These are phyloP conservation scores for Malassezia japonica DNA, from an alignment of 1,284 basidiomycete species.

Conservation along the genomic window DNA sequence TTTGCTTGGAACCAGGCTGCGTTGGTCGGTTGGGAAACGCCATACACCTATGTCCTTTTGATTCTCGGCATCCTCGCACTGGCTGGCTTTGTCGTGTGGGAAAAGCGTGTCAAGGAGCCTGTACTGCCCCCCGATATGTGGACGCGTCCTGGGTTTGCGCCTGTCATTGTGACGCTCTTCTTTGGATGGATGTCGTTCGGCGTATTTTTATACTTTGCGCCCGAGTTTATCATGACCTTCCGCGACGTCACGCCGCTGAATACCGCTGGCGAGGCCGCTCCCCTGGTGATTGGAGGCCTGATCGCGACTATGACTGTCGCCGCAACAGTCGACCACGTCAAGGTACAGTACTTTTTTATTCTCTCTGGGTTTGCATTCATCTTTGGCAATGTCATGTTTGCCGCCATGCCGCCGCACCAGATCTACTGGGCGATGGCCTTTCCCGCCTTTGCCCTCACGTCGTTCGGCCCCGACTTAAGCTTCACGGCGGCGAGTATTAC, in stretches of 20 bases:
- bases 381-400: constrained; percentile 22
- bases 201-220: background rate
- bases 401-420: constrained; percentile 18
- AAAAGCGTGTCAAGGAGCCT: constrained; percentile 19
- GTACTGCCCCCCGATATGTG: constrained; percentile 27
- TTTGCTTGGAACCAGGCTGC: constrained; percentile 33
- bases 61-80: constrained; percentile 27
- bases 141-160: constrained; percentile 9
- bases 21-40: constrained; percentile 28
- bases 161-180: constrained; percentile 21
- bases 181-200: constrained; percentile 27
- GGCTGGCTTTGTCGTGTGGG: constrained; percentile 20
- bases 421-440: constrained; percentile 23
- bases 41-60: constrained; percentile 28
- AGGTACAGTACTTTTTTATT: constrained; percentile 19
- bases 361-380: constrained; percentile 24
- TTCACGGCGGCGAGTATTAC: constrained; percentile 31
- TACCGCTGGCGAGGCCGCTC: constrained; percentile 18
- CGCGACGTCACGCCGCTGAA: constrained; percentile 15
- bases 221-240: constrained; percentile 16
- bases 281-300: constrained; percentile 20
- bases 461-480: constrained; percentile 31
- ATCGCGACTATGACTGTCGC: constrained; percentile 23
- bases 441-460: constrained; percentile 19
- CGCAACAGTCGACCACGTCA: constrained; percentile 15